These are phyloP conservation scores for Kodamaea ohmeri DNA, from an alignment of 1,139 yeast species.

Conservation along the genomic window DNA sequence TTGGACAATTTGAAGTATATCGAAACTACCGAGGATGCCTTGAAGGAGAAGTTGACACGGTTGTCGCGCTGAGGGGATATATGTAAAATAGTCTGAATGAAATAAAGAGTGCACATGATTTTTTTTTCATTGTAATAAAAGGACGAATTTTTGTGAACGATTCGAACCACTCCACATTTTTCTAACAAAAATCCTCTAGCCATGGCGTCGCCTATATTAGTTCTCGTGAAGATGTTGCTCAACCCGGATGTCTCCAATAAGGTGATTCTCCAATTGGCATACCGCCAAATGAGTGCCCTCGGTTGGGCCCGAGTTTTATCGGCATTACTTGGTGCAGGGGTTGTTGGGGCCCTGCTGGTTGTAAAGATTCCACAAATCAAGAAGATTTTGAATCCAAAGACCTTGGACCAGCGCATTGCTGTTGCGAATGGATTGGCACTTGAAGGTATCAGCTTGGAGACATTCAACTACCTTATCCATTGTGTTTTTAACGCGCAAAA, in stretches of 20 bases:
- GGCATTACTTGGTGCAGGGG: conserved; percentile 32
- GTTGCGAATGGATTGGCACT: conserved; percentile 43
- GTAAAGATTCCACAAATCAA: conserved; percentile 45
- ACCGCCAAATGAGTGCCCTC: conserved; percentile 34
- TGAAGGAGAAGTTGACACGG: conserved; percentile 58
- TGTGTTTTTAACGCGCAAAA: conserved; percentile 40
- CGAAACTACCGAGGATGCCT: conserved; percentile 64
- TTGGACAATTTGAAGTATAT: conserved; percentile 86
- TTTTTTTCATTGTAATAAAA: background rate
- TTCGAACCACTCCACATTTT: background rate
- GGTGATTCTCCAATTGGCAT: conserved; percentile 39
- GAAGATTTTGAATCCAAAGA: conserved; percentile 32
- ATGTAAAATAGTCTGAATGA: conserved; percentile 1
- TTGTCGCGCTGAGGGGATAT: conserved; percentile 5
- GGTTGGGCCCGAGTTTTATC: conserved; percentile 39
- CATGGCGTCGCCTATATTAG: conserved; percentile 16
- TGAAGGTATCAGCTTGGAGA: conserved; percentile 38
- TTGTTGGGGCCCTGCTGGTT: conserved; percentile 42
- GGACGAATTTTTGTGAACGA: background rate
- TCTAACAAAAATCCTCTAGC: background rate
- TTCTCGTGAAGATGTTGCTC: conserved; percentile 32
- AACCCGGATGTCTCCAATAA: conserved; percentile 43
- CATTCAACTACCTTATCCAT: conserved; percentile 40
- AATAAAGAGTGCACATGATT: conserved; percentile 3
- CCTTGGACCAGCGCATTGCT: conserved; percentile 26